A percentile compares a stretch with the other conserved stretches of the same genome.
Conservation (phyloP, 2,329 filamentous ascomycete genomes). For the Scytalidium sp. region DNA sequence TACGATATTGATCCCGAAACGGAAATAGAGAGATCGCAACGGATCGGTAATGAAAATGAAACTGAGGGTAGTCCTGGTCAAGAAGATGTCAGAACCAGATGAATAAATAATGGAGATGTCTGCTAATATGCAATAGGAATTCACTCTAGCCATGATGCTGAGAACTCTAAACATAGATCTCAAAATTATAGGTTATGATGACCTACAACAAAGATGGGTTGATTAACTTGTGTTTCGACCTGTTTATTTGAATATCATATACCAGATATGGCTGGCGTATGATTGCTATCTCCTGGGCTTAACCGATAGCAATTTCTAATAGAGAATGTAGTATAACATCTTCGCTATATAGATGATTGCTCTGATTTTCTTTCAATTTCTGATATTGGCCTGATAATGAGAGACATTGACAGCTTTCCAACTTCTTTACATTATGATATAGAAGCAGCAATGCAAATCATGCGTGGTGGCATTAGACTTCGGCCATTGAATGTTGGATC, state of each 20-base stretch:
- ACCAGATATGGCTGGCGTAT: not conserved
- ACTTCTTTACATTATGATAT: too few relatives aligned
- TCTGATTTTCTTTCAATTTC: too few relatives aligned
- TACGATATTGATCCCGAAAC: conserved; percentile 30
- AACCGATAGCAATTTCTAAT: too few relatives aligned
- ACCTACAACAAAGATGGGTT: conserved; percentile 53
- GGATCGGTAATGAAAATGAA: conserved; percentile 29
- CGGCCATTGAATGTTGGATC: too few relatives aligned
- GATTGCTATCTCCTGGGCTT: too few relatives aligned
- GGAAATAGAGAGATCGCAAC: conserved; percentile 29
- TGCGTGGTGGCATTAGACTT: too few relatives aligned
- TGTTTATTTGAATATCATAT: not conserved
- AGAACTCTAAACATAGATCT: conserved; percentile 61
- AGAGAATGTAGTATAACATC: too few relatives aligned
- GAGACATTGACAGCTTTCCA: too few relatives aligned
- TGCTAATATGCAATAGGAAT: conserved; percentile 41
- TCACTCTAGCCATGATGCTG: conserved; percentile 70
- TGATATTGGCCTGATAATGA: too few relatives aligned
- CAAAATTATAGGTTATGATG: conserved; percentile 61
- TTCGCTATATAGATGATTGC: too few relatives aligned
- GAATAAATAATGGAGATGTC: conserved; percentile 18
- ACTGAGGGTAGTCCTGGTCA: conserved; percentile 33
- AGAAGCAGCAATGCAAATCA: too few relatives aligned
- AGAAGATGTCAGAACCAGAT: conserved; percentile 35
- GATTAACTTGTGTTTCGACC: conserved; percentile 33